phyloP scores from a whole-genome alignment of 2,329 filamentous ascomycete genomes.

The Kalmusia sp. region DNA sequence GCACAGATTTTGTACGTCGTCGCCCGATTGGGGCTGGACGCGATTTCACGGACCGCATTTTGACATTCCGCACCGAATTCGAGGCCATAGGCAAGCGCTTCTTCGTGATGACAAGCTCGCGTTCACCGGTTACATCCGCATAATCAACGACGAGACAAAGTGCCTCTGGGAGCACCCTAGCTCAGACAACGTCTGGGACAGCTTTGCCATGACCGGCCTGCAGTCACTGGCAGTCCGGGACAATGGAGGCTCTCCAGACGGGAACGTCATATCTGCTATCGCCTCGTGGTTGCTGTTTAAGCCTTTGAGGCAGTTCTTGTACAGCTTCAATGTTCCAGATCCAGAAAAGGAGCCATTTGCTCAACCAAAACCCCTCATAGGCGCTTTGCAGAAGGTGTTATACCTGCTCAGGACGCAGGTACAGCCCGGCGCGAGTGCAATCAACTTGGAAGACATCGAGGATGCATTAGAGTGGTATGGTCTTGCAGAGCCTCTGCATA shows the following conservation, averaged over 20 bases:
- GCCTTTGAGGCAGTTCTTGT: conserved; percentile 65
- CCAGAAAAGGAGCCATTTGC: conserved; percentile 53
- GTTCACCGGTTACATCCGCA: conserved; percentile 67
- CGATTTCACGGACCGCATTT: conserved; percentile 66
- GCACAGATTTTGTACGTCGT: conserved; percentile 65
- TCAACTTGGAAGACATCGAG: conserved; percentile 43
- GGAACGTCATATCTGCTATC: conserved; percentile 60
- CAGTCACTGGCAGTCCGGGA: conserved; percentile 52
- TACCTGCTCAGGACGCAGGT: conserved; percentile 56
- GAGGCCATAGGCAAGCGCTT: conserved; percentile 64
- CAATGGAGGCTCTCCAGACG: conserved; percentile 40
- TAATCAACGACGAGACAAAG: conserved; percentile 66
- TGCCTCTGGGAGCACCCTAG: conserved; percentile 67
- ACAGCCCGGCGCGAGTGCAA: conserved; percentile 44
- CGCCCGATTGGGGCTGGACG: conserved; percentile 69
- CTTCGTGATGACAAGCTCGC: conserved; percentile 67
- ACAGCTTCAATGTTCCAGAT: conserved; percentile 56
- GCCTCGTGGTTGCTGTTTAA: conserved; percentile 65
- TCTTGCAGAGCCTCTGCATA: conserved; percentile 43
- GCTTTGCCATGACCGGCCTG: conserved; percentile 64
- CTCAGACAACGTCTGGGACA: conserved; percentile 63
- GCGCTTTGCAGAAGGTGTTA: conserved; percentile 59
- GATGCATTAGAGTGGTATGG: conserved; percentile 51
- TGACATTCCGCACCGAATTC: conserved; percentile 64
- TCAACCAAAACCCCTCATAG: conserved; percentile 59